Percentiles rank a stretch among this genome's conserved stretches.
phyloP scores from a whole-genome alignment of 768 basidiomycete species.

The Suillus hirtellus region DNA sequence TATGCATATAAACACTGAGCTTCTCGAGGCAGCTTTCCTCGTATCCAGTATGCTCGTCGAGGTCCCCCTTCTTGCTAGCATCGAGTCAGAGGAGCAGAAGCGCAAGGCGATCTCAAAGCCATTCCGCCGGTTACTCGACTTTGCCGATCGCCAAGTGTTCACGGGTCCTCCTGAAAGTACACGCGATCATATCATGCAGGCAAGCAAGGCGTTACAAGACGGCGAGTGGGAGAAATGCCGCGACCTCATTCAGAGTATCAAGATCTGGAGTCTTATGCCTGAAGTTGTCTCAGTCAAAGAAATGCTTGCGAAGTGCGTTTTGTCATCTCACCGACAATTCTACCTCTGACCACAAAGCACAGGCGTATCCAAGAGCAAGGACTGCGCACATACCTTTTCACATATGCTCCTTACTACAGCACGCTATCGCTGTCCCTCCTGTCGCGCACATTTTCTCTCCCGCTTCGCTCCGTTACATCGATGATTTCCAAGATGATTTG shows the following conservation, averaged over 20 bases:
- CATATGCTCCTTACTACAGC: slow-evolving; percentile 83
- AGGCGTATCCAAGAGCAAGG: slow-evolving; percentile 99
- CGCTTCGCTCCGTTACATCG: slow-evolving; percentile 79
- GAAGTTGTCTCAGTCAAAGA: slow-evolving; percentile 86
- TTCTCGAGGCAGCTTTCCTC: slow-evolving; percentile 95
- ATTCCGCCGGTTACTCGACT: slow-evolving; percentile 92
- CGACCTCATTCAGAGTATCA: slow-evolving; percentile 93
- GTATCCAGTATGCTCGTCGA: slow-evolving; percentile 99
- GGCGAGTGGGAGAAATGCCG: slow-evolving; percentile 97
- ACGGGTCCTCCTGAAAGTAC: slow-evolving; percentile 99
- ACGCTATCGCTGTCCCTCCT: slow-evolving; percentile 88
- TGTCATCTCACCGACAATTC: not conserved
- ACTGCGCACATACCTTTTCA: slow-evolving; percentile 94
- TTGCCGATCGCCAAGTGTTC: slow-evolving; percentile 96
- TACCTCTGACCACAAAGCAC: slow-evolving; percentile 6
- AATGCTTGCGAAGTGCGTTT: slow-evolving; percentile 84
- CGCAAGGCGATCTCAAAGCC: slow-evolving; percentile 95
- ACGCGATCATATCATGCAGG: slow-evolving; percentile 98
- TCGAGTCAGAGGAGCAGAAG: slow-evolving; percentile 91
- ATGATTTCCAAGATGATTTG: slow-evolving; percentile 79
- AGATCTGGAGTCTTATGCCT: slow-evolving; percentile 97
- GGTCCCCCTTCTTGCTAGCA: slow-evolving; percentile 91
- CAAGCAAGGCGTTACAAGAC: slow-evolving; percentile 92
- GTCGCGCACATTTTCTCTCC: slow-evolving; percentile 83
- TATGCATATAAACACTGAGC: slow-evolving; percentile 98